Evolutionary conservation across 2,329 filamentous ascomycete species (phyloP).

Genomic region (Monosporascus sp.): DNA sequence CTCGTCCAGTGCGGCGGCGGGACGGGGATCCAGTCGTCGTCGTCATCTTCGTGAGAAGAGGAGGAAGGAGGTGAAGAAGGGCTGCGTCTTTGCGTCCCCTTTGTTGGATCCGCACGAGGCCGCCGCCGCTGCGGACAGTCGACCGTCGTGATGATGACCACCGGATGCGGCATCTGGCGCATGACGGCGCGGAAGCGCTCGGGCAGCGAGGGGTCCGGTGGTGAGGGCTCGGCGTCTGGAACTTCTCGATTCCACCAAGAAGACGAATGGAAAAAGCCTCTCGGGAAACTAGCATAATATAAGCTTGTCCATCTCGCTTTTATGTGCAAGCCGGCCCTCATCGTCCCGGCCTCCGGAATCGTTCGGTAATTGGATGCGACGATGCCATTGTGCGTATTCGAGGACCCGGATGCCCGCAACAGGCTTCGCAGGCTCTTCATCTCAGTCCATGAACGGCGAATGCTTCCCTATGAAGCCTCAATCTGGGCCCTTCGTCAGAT

Average conservation of each 20-base stretch:
- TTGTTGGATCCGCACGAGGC: neutral
- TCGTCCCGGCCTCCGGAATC: neutral
- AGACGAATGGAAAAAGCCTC: neutral
- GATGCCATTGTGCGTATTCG: conserved; percentile 11
- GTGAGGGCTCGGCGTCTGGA: neutral
- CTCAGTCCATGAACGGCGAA: conserved; percentile 21
- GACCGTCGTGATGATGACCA: conserved; percentile 48
- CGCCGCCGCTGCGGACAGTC: conserved; percentile 28
- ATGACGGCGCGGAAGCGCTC: conserved; percentile 47
- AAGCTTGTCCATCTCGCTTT: too few species aligned
- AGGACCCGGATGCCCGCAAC: conserved; percentile 14
- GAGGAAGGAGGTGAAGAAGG: neutral
- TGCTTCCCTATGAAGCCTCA: conserved; percentile 2
- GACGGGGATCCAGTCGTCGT: neutral
- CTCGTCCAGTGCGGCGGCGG: neutral
- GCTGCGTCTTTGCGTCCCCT: too few species aligned
- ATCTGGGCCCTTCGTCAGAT: conserved; percentile 1
- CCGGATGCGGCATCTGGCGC: conserved; percentile 48
- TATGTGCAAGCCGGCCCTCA: too few species aligned
- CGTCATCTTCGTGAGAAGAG: neutral
- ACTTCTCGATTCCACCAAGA: neutral
- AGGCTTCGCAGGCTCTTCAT: conserved; percentile 24
- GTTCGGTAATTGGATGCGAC: neutral
- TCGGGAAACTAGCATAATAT: neutral
- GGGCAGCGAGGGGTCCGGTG: conserved; percentile 21